Conservation (phyloP, 2,329 filamentous ascomycete genomes). For the Paecilomyces sp. region DNA sequence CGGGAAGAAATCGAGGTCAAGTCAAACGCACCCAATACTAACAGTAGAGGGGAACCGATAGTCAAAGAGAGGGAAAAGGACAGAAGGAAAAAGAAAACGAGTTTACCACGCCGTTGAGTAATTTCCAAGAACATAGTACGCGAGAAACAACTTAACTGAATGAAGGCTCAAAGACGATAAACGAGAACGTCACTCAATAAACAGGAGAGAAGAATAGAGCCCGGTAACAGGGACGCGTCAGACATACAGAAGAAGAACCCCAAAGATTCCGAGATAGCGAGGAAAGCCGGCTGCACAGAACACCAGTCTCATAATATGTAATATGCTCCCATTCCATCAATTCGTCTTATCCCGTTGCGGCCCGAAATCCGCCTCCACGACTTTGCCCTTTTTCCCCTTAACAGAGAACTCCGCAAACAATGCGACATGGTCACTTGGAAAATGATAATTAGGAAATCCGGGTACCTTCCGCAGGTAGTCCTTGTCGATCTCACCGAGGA, state of each 20-base stretch:
- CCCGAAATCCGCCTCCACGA: slow-evolving; percentile 58
- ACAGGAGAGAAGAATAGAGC: slow-evolving; percentile 12
- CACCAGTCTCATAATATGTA: slow-evolving; percentile 31
- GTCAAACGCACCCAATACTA: background rate
- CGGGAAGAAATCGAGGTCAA: background rate
- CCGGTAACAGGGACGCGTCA: slow-evolving; percentile 15
- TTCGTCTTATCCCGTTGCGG: slow-evolving; percentile 27
- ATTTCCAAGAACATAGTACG: slow-evolving; percentile 21
- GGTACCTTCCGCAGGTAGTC: slow-evolving; percentile 80
- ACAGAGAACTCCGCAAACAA: slow-evolving; percentile 84
- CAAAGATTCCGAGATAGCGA: slow-evolving; percentile 35
- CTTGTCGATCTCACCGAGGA: slow-evolving; percentile 80
- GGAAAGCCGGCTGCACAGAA: slow-evolving; percentile 23
- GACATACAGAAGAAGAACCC: slow-evolving; percentile 22
- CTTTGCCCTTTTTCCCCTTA: slow-evolving; percentile 77
- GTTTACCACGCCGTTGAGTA: slow-evolving; percentile 21
- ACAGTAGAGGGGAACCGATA: slow-evolving; percentile 3
- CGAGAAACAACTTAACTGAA: slow-evolving; percentile 8
- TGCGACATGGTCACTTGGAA: slow-evolving; percentile 86
- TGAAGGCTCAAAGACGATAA: slow-evolving; percentile 11
- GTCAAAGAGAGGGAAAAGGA: slow-evolving; percentile 19
- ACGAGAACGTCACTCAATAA: slow-evolving; percentile 4
- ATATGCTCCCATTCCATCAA: slow-evolving; percentile 25
- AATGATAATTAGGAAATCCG: slow-evolving; percentile 90
- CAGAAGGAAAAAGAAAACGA: slow-evolving; percentile 15